These are phyloP conservation scores for Saturnispora saitoi DNA, from an alignment of 805 yeast species.

Conservation along the genomic window DNA sequence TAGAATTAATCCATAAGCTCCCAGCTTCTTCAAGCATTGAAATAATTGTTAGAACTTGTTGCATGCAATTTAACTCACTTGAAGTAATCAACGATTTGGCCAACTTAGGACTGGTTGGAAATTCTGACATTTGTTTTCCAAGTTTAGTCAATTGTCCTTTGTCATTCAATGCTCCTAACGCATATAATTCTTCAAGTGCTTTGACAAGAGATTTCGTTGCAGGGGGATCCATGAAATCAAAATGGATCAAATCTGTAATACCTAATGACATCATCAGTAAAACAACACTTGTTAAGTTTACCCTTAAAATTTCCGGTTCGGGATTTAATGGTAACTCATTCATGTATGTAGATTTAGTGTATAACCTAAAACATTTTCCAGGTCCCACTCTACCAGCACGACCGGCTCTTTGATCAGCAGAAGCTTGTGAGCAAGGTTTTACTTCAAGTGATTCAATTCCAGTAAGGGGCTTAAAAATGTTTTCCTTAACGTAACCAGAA, in stretches of 20 bases:
- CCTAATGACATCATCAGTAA: conserved; percentile 76
- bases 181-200: conserved; percentile 74
- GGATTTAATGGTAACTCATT: conserved; percentile 74
- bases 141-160: conserved; percentile 67
- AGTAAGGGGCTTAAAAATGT: conserved; percentile 75
- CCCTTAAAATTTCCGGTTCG: conserved; percentile 86
- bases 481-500: conserved; percentile 91
- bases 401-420: conserved; percentile 95
- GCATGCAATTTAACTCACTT: conserved; percentile 49
- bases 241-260: conserved; percentile 66
- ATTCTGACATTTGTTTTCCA: conserved; percentile 83
- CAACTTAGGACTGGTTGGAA: conserved; percentile 87
- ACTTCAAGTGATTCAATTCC: conserved; percentile 86
- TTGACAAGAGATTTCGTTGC: conserved; percentile 60
- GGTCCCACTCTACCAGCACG: conserved; percentile 98
- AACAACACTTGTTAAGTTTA: conserved; percentile 70
- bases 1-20: conserved; percentile 61
- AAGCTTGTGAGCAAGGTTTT: conserved; percentile 86
- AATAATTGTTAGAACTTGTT: conserved; percentile 63
- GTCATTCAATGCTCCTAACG: conserved; percentile 77
- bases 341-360: conserved; percentile 73
- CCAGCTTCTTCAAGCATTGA: conserved; percentile 80
- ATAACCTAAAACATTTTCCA: conserved; percentile 86
- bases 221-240: conserved; percentile 92
- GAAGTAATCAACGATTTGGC: conserved; percentile 68